A percentile compares a stretch with the other conserved stretches of the same genome.
phyloP scores from a whole-genome alignment of 139 green algal genomes.

The Haematococcus sp. region DNA sequence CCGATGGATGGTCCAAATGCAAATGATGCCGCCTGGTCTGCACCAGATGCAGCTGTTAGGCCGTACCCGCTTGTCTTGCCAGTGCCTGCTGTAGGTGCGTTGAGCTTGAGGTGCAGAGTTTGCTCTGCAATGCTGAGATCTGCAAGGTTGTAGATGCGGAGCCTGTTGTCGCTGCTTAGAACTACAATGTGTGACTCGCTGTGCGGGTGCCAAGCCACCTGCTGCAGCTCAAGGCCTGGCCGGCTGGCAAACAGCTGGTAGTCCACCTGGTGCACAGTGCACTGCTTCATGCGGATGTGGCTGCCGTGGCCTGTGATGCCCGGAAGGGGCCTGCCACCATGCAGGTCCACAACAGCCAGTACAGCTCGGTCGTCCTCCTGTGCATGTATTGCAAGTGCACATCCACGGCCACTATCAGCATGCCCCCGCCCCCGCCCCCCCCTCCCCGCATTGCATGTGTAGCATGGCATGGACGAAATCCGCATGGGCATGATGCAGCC shows the following conservation, averaged over 20 bases:
- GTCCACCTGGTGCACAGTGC: slow-evolving; percentile 20
- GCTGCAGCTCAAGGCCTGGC: slow-evolving; percentile 13
- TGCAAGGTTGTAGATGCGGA: slow-evolving; percentile 28
- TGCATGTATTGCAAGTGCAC: background rate
- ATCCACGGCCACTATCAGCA: background rate
- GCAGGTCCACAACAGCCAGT: slow-evolving; percentile 26
- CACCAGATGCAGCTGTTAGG: background rate
- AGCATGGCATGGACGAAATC: background rate
- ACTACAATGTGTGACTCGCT: slow-evolving; percentile 35
- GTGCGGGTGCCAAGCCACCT: slow-evolving; percentile 39
- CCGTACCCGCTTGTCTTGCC: too few relatives aligned
- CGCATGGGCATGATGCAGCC: background rate
- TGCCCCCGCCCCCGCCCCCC: background rate
- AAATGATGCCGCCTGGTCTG: slow-evolving; percentile 1
- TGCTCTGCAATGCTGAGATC: slow-evolving; percentile 32
- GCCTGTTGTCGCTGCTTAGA: slow-evolving; percentile 35
- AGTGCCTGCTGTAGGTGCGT: too few relatives aligned
- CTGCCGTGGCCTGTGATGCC: background rate
- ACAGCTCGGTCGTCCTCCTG: slow-evolving; percentile 12
- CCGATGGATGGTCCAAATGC: slow-evolving; percentile 6
- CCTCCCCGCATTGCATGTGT: background rate
- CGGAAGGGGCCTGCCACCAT: slow-evolving; percentile 13
- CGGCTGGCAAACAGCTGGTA: slow-evolving; percentile 24
- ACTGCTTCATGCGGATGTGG: slow-evolving; percentile 1
- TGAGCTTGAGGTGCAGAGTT: slow-evolving; percentile 28